Evolutionary conservation across 345 rosid genomes (phyloP).

Genomic region (Sisymbrium irio): DNA sequence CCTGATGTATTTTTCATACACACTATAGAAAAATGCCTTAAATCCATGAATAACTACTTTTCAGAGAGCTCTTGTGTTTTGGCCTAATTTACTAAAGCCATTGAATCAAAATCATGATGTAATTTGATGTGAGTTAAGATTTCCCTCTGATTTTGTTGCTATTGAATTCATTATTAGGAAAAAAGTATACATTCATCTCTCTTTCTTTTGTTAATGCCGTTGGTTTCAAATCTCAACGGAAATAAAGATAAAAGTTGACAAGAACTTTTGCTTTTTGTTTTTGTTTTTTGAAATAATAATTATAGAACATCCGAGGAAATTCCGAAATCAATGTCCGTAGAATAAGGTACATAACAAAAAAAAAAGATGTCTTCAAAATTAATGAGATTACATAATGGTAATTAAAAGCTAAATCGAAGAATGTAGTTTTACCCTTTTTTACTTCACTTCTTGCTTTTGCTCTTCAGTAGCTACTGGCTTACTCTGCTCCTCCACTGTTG

Average conservation of each 20-base stretch:
- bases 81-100: background rate
- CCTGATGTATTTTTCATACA: background rate
- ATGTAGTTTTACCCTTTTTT: background rate
- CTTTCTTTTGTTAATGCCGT: conserved; percentile 9
- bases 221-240: conserved; percentile 24
- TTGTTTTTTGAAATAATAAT: background rate
- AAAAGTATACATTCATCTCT: background rate
- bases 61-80: background rate
- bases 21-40: background rate
- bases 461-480: conserved; percentile 46
- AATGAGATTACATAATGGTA: conserved; percentile 21
- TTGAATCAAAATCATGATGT: background rate
- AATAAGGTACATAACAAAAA: conserved; percentile 15
- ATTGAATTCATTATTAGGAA: background rate
- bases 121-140: background rate
- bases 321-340: conserved; percentile 30
- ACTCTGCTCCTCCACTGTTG: conserved; percentile 32
- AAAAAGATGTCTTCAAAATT: background rate
- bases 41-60: background rate
- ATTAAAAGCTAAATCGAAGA: conserved; percentile 9
- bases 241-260: conserved; percentile 24
- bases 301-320: conserved; percentile 9
- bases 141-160: conserved; percentile 1
- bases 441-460: conserved; percentile 26
- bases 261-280: conserved; percentile 11